Evolutionary conservation across 805 yeast genomes (phyloP), one percentile per base, ranked within the genome.

Genomic region (Diddensiella transvaalensis): DNA sequence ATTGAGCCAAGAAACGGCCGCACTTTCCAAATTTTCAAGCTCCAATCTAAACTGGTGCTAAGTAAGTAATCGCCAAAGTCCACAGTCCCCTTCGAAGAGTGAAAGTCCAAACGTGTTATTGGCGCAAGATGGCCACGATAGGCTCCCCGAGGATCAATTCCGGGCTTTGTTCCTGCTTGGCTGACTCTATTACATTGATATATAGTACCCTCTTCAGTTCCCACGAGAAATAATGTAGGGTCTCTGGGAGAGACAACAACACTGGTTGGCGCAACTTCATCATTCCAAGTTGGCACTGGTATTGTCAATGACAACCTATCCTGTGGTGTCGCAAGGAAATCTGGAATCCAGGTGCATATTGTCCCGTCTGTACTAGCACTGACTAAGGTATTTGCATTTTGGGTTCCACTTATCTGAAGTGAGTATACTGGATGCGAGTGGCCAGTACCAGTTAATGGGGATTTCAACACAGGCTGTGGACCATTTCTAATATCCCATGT

Each of bases 401-500:
- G 60, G 5, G 67, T 55, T 2, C 64, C 63, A 5, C 46, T 44
- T 22, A 65, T 50, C 3, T 59, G 59, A 3, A 70, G 46, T 2
- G 66, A 54, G 22, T 55, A 59, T 3, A 64, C 59, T 1, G 71
- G 67, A 41, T 64, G 68, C 1, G 66, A 46, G 30, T 69, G 73
- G 3, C 68, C 69, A 3, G 40, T 41, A 1, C 62, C 60, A 18
- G 63, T 55, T 3, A 64, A 41, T 1, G 67, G 62, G 3, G 74
- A 63, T 3, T 53, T 53, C 22, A 69, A 55, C 13, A 62, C 57
- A 3, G 74, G 69, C 18, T 59, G 55, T 11, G 55, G 13, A 13
- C 63, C 55, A 4, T 64, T 29, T 11, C 73, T 49, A 40, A 65
- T 53, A 42, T 79, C 82, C 83, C 83, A 79, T n/a, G 74, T 62